Evolutionary conservation across 2,329 filamentous ascomycete species (phyloP).

Genomic region (Ceratocystis diversiconidia): DNA sequence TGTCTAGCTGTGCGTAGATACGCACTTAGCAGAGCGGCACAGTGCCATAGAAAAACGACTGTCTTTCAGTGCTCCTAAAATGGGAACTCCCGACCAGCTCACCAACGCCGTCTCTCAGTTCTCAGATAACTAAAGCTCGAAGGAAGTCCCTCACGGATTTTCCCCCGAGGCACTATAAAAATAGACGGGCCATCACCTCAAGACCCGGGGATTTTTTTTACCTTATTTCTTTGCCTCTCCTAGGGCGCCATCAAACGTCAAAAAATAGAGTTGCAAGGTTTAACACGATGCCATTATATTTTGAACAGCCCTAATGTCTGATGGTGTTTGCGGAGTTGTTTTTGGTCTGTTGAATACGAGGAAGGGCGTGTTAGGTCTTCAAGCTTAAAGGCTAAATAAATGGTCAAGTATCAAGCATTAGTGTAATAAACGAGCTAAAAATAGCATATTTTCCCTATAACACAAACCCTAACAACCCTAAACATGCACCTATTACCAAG

Average conservation of each 20-base stretch:
- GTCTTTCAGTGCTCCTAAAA: no score
- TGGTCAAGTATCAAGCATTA: background rate
- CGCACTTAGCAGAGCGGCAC: no score
- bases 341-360: background rate
- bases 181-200: no score
- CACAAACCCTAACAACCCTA: background rate
- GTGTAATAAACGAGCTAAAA: background rate
- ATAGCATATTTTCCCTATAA: background rate
- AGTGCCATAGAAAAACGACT: no score
- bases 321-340: background rate
- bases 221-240: no score
- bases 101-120: no score
- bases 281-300: background rate
- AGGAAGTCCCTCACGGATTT: no score
- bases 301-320: background rate
- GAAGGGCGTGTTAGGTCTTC: background rate
- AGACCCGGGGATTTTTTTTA: background rate
- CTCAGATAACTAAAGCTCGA: no score
- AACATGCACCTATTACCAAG: background rate
- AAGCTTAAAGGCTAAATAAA: constrained; percentile 1
- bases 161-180: no score
- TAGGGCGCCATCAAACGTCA: background rate
- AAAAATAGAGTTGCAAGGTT: background rate
- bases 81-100: no score
- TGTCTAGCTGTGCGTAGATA: background rate